These are phyloP conservation scores for Dissophora globulifera DNA, from an alignment of 192 early-diverging fungal species.

Conservation along the genomic window DNA sequence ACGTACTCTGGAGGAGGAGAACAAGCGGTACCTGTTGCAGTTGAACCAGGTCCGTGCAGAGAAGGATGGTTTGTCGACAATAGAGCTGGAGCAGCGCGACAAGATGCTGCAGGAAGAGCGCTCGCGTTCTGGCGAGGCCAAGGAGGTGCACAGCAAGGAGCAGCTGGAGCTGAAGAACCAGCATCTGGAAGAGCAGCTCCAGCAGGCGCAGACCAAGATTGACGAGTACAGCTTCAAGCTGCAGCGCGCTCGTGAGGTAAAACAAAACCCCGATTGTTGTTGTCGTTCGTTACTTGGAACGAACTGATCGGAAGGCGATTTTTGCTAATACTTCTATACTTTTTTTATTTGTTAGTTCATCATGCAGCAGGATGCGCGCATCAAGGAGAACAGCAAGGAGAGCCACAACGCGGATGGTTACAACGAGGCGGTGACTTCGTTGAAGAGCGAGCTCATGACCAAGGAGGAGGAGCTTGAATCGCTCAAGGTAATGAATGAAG, in stretches of 20 bases:
- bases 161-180: conserved; percentile 50
- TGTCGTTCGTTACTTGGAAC: too few relatives aligned
- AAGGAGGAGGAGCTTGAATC: conserved; percentile 56
- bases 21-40: conserved; percentile 50
- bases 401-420: conserved; percentile 51
- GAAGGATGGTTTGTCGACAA: conserved; percentile 64
- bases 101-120: conserved; percentile 62
- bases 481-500: conserved; percentile 31
- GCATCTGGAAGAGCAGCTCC: conserved; percentile 47
- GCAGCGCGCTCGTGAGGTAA: conserved; percentile 35
- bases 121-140: conserved; percentile 34
- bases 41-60: conserved; percentile 67
- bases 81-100: conserved; percentile 65
- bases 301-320: too few relatives aligned
- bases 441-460: conserved; percentile 60
- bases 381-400: conserved; percentile 32
- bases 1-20: conserved; percentile 30
- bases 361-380: conserved; percentile 57
- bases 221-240: conserved; percentile 35
- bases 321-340: too few relatives aligned
- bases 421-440: conserved; percentile 65
- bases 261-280: too few relatives aligned
- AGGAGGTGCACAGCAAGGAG: conserved; percentile 38
- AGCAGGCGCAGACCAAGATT: conserved; percentile 26
- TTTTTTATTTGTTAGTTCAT: too few relatives aligned